phyloP scores from a whole-genome alignment of 2,329 filamentous ascomycete species.

The Pseudogymnoascus sp. region DNA sequence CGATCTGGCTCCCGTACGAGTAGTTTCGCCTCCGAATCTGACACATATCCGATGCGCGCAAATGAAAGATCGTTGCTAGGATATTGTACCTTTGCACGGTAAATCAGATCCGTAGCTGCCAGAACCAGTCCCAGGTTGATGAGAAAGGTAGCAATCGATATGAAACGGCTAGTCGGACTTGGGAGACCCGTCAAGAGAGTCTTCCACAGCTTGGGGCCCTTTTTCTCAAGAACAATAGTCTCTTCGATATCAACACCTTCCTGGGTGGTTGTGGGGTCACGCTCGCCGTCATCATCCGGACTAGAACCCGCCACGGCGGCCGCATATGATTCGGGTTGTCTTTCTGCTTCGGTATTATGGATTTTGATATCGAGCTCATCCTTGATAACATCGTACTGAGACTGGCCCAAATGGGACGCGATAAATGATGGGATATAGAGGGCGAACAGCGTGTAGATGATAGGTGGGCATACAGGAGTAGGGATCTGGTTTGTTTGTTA shows the following conservation, averaged over 20 bases:
- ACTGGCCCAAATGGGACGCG: constrained; percentile 46
- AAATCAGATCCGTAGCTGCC: constrained; percentile 69
- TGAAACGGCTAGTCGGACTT: constrained; percentile 55
- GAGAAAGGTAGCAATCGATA: constrained; percentile 58
- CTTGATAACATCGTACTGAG: constrained; percentile 47
- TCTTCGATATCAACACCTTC: constrained; percentile 55
- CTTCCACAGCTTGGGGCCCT: constrained; percentile 46
- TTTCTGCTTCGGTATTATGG: constrained; percentile 37
- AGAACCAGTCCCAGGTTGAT: constrained; percentile 63
- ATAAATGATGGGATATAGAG: constrained; percentile 59
- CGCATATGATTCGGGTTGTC: constrained; percentile 25
- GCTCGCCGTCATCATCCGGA: constrained; percentile 22
- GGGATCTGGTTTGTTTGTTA: constrained; percentile 21
- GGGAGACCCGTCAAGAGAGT: constrained; percentile 71
- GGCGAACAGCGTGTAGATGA: constrained; percentile 53
- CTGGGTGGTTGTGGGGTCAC: constrained; percentile 30
- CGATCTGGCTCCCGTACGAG: constrained; percentile 77
- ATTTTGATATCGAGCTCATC: constrained; percentile 51
- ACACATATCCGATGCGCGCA: constrained; percentile 79
- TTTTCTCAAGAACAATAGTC: constrained; percentile 49
- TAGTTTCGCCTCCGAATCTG: constrained; percentile 67
- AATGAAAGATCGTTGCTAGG: constrained; percentile 71
- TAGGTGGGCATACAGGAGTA: constrained; percentile 32
- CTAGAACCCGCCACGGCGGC: constrained; percentile 24
- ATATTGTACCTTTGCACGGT: constrained; percentile 61